Evolutionary conservation across 169 alveolate species (phyloP).

Genomic region (Plasmodium inui): DNA sequence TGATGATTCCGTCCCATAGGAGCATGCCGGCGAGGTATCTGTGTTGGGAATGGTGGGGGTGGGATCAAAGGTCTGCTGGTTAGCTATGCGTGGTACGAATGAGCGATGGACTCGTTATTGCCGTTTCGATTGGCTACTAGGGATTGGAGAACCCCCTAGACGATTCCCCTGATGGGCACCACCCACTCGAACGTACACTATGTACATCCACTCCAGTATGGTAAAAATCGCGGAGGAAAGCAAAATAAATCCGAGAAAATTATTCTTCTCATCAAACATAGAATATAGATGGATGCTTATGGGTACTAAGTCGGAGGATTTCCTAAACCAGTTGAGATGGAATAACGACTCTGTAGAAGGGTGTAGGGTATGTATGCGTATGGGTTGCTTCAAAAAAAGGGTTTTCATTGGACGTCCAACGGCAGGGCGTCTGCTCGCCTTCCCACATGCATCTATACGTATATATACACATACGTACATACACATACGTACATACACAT

Average conservation of each 20-base stretch:
- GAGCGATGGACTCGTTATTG: background rate
- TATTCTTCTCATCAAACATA: slow-evolving; percentile 68
- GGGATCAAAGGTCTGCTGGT: background rate
- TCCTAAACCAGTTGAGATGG: slow-evolving; percentile 73
- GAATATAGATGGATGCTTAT: slow-evolving; percentile 75
- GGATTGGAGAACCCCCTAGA: background rate
- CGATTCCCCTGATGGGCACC: background rate
- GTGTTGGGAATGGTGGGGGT: slow-evolving; percentile 8
- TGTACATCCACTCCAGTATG: slow-evolving; percentile 66
- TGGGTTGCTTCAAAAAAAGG: background rate
- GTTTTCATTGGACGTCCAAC: background rate
- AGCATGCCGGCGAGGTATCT: slow-evolving; percentile 38
- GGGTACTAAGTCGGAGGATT: slow-evolving; percentile 69
- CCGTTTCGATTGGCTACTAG: background rate
- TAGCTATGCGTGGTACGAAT: background rate
- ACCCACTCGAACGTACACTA: slow-evolving; percentile 29
- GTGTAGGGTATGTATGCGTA: background rate
- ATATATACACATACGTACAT: background rate
- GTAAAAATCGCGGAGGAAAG: slow-evolving; percentile 72
- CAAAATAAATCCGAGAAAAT: slow-evolving; percentile 56
- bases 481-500: background rate
- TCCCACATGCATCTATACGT: background rate
- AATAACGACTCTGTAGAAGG: slow-evolving; percentile 49
- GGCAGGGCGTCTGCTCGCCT: background rate
- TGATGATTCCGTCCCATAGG: slow-evolving; percentile 70